Evolutionary conservation across 1,284 basidiomycete species (phyloP), one percentile per base, ranked within the genome.

Genomic region (Ustilago bromivora): DNA sequence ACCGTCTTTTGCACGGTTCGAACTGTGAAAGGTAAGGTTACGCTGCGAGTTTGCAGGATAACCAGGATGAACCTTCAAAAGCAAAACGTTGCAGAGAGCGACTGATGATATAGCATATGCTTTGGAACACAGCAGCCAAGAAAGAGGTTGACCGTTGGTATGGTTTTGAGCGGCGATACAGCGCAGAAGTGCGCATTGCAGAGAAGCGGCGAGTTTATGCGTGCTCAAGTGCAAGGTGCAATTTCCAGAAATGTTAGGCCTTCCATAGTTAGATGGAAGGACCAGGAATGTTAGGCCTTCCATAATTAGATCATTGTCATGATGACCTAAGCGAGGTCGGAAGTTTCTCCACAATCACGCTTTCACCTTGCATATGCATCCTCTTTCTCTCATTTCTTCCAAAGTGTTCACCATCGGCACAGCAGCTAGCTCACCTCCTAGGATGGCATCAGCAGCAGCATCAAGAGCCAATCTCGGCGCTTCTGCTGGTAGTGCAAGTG

Each of bases 281-380:
- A 23, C 23, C 23, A 40, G 38, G 15, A 15, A 10, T 40, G 38
- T 40, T 40, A 40, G 49, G 17, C 49, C 17, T 32, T 11, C 49
- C 17, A 6, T n/a, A 19, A 2, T 47, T 9, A 17, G 10, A 35
- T n/a, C 34, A 12, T 31, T 28, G 28, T 71, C 59, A 59, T 57
- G 43, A 31, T 71, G 60, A 71, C 31, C 54, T 71, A 62, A 70
- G 57, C 38, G 38, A 28, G 40, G 13, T 57, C 17, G 19, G 4
- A 13, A 8, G 0, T 34, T 17, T 31, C 11, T 34, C 61, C 31
- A n/a, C 19, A 23, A 36, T n/a, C 17, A 55, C 60, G 66, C 60
- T 58, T 68, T 62, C 56, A 62, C 60, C 60, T 17, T 62, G 40
- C 38, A 53, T 46, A 53, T 35, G 17, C 35, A 43, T 43, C 23